These are phyloP conservation scores for Termitomyces heimii DNA, from an alignment of 768 basidiomycete species.

Conservation along the genomic window DNA sequence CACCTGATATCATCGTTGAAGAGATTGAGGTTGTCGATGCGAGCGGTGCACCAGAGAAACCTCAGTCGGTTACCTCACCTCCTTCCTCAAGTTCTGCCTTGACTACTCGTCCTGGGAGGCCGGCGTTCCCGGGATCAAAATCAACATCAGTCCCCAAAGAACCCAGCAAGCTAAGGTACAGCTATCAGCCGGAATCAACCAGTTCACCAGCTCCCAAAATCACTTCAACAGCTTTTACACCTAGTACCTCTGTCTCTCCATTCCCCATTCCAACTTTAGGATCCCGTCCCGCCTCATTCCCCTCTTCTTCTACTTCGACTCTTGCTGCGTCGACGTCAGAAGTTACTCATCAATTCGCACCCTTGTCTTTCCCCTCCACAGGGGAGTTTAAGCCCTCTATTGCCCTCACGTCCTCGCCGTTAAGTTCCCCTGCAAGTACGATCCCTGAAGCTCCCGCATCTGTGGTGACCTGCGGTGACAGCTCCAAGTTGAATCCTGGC, in stretches of 20 bases:
- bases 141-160: slow-evolving; percentile 58
- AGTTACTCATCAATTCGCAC: not conserved
- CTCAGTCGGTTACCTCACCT: slow-evolving; percentile 6
- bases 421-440: not conserved
- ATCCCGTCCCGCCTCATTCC: not conserved
- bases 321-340: not conserved
- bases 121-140: slow-evolving; percentile 31
- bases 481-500: slow-evolving; percentile 6
- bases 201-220: slow-evolving; percentile 15
- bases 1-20: slow-evolving; percentile 24
- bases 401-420: not conserved
- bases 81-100: slow-evolving; percentile 6
- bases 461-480: not conserved
- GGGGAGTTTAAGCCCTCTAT: not conserved
- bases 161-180: slow-evolving; percentile 73
- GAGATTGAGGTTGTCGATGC: slow-evolving; percentile 25
- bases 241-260: not conserved
- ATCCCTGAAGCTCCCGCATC: not conserved
- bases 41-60: slow-evolving; percentile 9
- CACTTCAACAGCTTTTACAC: not conserved
- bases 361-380: not conserved
- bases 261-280: not conserved
- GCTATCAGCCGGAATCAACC: slow-evolving; percentile 51
- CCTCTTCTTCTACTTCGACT: not conserved
- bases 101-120: slow-evolving; percentile 13